Percentiles rank a stretch among this genome's conserved stretches.
Evolutionary conservation across 1,139 yeast species (phyloP).

Genomic region (Geotrichum europaeum): DNA sequence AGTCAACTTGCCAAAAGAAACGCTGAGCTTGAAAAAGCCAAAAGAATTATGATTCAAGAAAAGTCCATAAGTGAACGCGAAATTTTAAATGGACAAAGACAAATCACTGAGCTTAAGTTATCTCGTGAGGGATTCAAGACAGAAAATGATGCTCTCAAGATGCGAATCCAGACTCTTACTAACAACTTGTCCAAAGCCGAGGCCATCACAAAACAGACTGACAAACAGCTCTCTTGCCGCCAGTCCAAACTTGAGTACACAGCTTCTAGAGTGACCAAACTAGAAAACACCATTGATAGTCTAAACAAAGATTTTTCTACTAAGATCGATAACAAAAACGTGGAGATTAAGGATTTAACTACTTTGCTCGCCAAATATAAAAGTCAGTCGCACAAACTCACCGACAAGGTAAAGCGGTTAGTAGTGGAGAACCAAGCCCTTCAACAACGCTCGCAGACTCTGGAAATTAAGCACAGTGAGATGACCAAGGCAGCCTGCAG

Average conservation of each 20-base stretch:
- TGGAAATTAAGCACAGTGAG: constrained; percentile 5
- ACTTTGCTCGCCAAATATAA: background rate
- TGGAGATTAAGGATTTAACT: background rate
- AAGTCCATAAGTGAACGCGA: background rate
- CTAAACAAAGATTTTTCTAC: background rate
- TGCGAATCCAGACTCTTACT: background rate
- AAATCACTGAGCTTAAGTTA: background rate
- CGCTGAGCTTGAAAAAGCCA: background rate
- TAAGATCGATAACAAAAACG: background rate
- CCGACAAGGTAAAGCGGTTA: constrained; percentile 12
- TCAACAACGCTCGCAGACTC: constrained; percentile 1
- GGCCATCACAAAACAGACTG: constrained; percentile 6
- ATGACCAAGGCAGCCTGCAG: background rate
- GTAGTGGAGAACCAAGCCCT: constrained; percentile 18
- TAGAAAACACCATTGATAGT: background rate
- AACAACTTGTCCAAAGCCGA: constrained; percentile 14
- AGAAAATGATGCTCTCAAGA: background rate
- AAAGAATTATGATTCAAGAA: background rate
- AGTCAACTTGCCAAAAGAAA: background rate
- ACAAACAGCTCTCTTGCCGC: background rate
- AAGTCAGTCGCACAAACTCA: background rate
- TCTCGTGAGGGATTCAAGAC: background rate
- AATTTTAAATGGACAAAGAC: background rate
- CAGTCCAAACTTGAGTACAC: background rate
- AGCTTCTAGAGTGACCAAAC: background rate